Evolutionary conservation across 176 grass and related monocot genomes (phyloP).

Genomic region (Eragrostis curvula): DNA sequence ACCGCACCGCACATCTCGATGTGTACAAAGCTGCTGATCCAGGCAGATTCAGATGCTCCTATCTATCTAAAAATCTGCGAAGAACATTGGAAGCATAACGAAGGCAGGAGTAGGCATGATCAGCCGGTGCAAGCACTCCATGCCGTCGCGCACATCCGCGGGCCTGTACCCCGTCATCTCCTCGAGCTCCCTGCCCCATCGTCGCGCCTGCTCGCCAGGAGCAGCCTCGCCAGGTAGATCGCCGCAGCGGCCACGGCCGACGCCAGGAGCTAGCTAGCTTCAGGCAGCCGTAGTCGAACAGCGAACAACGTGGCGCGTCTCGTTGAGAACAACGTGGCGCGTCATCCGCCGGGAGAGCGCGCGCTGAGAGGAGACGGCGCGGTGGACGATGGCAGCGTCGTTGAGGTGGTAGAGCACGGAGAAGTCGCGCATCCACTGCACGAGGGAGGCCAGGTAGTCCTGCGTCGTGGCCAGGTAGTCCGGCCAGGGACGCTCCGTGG

Average conservation of each 20-base stretch:
- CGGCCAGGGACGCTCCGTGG: slow-evolving; percentile 2
- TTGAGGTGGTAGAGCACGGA: background rate
- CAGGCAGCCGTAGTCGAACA: slow-evolving; percentile 18
- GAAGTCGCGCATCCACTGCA: slow-evolving; percentile 18
- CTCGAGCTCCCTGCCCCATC: background rate
- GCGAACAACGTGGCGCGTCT: background rate
- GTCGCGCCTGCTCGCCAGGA: background rate
- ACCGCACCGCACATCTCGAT: too few species aligned
- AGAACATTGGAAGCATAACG: background rate
- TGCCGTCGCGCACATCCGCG: background rate
- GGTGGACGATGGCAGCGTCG: slow-evolving; percentile 21
- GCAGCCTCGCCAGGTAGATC: slow-evolving; percentile 11
- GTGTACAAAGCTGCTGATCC: background rate
- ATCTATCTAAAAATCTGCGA: background rate
- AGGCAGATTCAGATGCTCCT: background rate
- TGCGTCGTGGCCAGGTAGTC: slow-evolving; percentile 7
- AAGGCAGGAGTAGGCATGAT: background rate
- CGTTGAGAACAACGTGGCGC: too few species aligned
- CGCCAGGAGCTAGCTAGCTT: background rate
- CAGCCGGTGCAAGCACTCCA: background rate
- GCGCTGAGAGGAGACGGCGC: slow-evolving; percentile 25
- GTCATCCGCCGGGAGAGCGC: fast-evolving
- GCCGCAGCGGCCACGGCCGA: slow-evolving; percentile 31
- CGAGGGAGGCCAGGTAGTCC: background rate
- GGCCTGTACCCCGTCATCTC: background rate